Conservation (phyloP, 352 stramenopile species). For the Phytophthora vignae region DNA sequence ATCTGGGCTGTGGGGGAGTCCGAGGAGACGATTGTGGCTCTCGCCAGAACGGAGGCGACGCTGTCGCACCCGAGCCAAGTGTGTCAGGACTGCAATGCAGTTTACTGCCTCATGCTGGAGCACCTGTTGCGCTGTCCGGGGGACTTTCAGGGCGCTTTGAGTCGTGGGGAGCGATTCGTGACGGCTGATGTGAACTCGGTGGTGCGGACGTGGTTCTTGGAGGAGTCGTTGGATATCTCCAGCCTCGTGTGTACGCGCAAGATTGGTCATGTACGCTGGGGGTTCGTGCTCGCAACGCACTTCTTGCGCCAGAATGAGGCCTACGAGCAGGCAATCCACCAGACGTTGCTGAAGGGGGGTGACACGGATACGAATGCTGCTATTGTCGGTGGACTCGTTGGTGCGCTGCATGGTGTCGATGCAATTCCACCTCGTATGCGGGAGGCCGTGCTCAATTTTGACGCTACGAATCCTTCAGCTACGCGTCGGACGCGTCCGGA, state of each 20-base stretch:
- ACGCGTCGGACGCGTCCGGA: slow-evolving; percentile 38
- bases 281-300: slow-evolving; percentile 56
- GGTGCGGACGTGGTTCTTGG: slow-evolving; percentile 54
- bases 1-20: slow-evolving; percentile 44
- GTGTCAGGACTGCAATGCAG: slow-evolving; percentile 67
- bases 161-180: slow-evolving; percentile 47
- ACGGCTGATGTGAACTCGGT: slow-evolving; percentile 27
- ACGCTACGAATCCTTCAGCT: slow-evolving; percentile 33
- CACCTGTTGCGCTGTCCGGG: slow-evolving; percentile 50
- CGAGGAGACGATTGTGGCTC: slow-evolving; percentile 36
- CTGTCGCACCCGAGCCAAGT: slow-evolving; percentile 61
- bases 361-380: slow-evolving; percentile 73
- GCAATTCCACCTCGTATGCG: slow-evolving; percentile 57
- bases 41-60: slow-evolving; percentile 48
- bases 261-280: slow-evolving; percentile 60
- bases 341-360: slow-evolving; percentile 60
- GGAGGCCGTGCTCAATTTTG: slow-evolving; percentile 48
- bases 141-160: slow-evolving; percentile 46
- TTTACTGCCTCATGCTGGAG: slow-evolving; percentile 64
- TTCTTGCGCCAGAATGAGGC: slow-evolving; percentile 48
- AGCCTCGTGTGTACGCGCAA: slow-evolving; percentile 41
- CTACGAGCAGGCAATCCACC: slow-evolving; percentile 56
- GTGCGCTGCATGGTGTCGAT: slow-evolving; percentile 53
- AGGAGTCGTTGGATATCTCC: slow-evolving; percentile 51
- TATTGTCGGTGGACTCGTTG: slow-evolving; percentile 61